Evolutionary conservation across 305 asterid genomes (phyloP), one percentile per base, ranked within the genome.

Genomic region (Fraxinus nigra): DNA sequence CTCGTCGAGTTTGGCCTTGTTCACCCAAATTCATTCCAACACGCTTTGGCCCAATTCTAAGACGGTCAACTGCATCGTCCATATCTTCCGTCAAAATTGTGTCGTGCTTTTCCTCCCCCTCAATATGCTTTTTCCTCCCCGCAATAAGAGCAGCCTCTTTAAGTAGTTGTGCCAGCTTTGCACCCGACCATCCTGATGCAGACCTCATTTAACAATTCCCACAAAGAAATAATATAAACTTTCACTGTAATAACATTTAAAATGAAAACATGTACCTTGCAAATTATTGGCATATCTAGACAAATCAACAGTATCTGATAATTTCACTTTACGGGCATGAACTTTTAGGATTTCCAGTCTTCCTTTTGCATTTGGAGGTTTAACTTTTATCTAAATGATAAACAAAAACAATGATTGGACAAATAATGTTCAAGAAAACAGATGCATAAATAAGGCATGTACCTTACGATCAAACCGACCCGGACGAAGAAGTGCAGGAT

Each of bases 381-480:
- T 85, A 67, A 89, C 30, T 81, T 85, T 87, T 3, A 26, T 65
- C 73, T 65, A 65, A 65, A 65, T 11, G 35, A 65, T 65, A 11
- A 26, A 65, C 73, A 26, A 26, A 26, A 65, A 11, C 30, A 20
- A 24, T 65, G 73, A 65, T 59, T 65, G 73, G 34, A 65, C 18
- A 10, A 24, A 26, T 84, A 65, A 89, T 86, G 89, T 89, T 74
- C 63, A 75, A 28, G 61, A 81, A 54, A 40, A 77, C 35, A 24
- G 73, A 26, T 65, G 34, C 73, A 22, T 26, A 24, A 26, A 65
- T 26, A 65, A 26, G 16, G 35, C 7, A 65, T 65, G 10, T 65
- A 93, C 98, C 98, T 96, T 96, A 70, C 98, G 97, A 86, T 94
- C 98, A 89, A 96, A 96, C 76, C 98, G 97, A 85, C 99, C 99